Base-by-base conservation (phyloP, 2,329 filamentous ascomycete species). In the Curvularia verruculosa region DNA sequence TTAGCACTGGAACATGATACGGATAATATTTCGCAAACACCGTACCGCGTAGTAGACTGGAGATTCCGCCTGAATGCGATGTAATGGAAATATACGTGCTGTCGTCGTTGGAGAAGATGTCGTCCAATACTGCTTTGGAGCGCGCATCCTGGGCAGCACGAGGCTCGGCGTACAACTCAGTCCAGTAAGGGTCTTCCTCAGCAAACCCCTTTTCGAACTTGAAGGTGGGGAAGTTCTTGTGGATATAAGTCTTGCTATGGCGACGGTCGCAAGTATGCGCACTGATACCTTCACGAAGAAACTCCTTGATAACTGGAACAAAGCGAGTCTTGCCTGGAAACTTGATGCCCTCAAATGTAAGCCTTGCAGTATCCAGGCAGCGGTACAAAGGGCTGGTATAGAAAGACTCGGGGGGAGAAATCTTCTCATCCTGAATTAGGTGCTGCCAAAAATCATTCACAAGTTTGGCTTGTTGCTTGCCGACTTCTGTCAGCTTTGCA, bases 231-330 rank as follows among this genome's bases (percentile, higher is more conserved):
- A 85, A 85, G 3, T 80, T 77, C 2, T 75, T 59, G 15, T 76
- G 74, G 59, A 90, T 86, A 56, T 81, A 80, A 0, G 81, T 79
- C 66, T 80, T 83, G 64, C 75, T 83, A 21, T 82, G 83, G 9
- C 88, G 81, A 28, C 84, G 81, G 73, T 91, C 86, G 70, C 89
- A 91, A 0, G 87, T 89, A 69, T 90, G 88, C 40, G 86, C 84
- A 52, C 83, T 86, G 53, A 90, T 84, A 2, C 84, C 83, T 73
- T 91, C 89, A 28, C 88, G 81, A 61, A 90, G 78, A 34, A 83
- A 71, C 65, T 90, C 88, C 73, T 89, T 90, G 59, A 90, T 76
- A 1, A 79, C 77, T 0, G 87, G 88, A 2, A 74, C 72, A 63
- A 89, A 90, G 0, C 81, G 82, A 10, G 72, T 72, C 3, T 78